Evolutionary conservation across 2,329 filamentous ascomycete species (phyloP).

Genomic region (Microcyclospora pomicola): DNA sequence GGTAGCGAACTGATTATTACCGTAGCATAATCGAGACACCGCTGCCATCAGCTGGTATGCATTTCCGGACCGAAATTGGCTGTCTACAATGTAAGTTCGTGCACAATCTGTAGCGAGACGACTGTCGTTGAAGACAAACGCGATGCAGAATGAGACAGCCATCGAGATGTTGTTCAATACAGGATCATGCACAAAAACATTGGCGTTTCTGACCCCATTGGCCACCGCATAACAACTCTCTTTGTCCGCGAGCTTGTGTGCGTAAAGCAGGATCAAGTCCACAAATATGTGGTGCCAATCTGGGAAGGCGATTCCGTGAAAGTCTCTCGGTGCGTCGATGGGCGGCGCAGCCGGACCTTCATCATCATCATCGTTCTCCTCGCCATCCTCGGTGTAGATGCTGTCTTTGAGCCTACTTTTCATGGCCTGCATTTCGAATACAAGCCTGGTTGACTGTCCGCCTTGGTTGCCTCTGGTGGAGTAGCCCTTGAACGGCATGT

Average conservation of each 20-base stretch:
- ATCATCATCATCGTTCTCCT: constrained; percentile 1
- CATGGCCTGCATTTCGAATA: constrained; percentile 23
- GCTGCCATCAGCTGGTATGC: constrained; percentile 71
- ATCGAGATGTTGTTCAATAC: constrained; percentile 15
- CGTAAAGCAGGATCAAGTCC: constrained; percentile 68
- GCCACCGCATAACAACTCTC: constrained; percentile 69
- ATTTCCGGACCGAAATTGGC: constrained; percentile 56
- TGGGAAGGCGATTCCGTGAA: constrained; percentile 67
- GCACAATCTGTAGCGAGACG: constrained; percentile 61
- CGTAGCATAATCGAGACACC: constrained; percentile 62
- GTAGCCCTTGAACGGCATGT: constrained; percentile 33
- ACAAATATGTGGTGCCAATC: constrained; percentile 85
- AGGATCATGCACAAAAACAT: constrained; percentile 57
- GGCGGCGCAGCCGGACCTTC: neutral
- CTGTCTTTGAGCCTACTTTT: constrained; percentile 24
- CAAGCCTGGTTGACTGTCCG: constrained; percentile 3
- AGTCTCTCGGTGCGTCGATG: constrained; percentile 34
- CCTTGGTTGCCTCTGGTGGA: constrained; percentile 4
- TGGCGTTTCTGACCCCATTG: constrained; percentile 60
- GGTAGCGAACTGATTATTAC: constrained; percentile 62
- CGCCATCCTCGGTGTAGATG: neutral
- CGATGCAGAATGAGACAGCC: constrained; percentile 43
- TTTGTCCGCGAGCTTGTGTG: constrained; percentile 46
- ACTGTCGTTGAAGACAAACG: constrained; percentile 62
- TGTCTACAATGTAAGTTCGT: constrained; percentile 73